A percentile compares a stretch with the other conserved stretches of the same genome.
These are phyloP conservation scores for Trichoderma oligosporum DNA, from an alignment of 2,329 filamentous ascomycete species.

Conservation along the genomic window DNA sequence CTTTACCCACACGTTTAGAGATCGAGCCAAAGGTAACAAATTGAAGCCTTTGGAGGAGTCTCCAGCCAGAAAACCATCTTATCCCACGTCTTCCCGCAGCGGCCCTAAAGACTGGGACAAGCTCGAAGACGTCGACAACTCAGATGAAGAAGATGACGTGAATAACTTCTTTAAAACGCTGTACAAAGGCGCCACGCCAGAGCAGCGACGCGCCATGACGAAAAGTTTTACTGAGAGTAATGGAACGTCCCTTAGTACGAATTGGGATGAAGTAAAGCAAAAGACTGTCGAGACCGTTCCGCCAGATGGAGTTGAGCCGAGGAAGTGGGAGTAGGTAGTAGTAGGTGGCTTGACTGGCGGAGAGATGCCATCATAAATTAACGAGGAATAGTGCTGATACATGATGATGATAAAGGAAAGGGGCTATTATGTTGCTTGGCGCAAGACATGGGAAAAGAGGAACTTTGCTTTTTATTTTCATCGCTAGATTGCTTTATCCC, in stretches of 20 bases:
- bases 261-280: constrained; percentile 77
- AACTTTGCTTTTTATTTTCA: neutral
- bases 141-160: constrained; percentile 59
- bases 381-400: neutral
- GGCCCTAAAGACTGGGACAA: constrained; percentile 94
- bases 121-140: constrained; percentile 48
- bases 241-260: constrained; percentile 86
- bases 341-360: neutral
- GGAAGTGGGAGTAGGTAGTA: constrained; percentile 55
- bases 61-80: constrained; percentile 47
- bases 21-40: neutral
- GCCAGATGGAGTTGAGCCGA: constrained; percentile 73
- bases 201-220: constrained; percentile 91
- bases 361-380: neutral
- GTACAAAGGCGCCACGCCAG: constrained; percentile 70
- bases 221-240: constrained; percentile 96
- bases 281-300: constrained; percentile 68
- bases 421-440: neutral
- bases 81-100: constrained; percentile 80
- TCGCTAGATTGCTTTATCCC: neutral
- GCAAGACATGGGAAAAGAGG: neutral
- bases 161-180: constrained; percentile 88
- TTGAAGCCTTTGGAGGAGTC: constrained; percentile 5
- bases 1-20: no score
- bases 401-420: neutral